Base-by-base conservation (phyloP, 768 basidiomycete species). In the Tephrocybe sp. region DNA sequence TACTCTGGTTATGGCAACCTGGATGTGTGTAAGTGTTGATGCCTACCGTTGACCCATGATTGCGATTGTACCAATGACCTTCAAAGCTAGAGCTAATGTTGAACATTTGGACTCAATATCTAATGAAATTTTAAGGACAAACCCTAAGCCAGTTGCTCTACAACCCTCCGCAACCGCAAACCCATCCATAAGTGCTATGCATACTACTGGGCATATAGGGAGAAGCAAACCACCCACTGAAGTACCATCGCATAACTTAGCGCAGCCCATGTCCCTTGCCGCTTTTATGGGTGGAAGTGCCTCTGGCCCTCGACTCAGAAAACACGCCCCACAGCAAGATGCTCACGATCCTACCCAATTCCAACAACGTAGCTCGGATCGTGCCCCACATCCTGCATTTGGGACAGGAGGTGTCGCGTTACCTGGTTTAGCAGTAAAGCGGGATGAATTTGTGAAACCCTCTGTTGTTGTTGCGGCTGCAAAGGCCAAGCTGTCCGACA, bases 241-340 rank as follows among this genome's bases (percentile, higher is more conserved):
- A 57, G 36, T 49, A 38, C 45, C 45, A 42, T 47, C 55, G 45
- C 36, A 49, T 3, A 61, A 4, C 19, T 57, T 39, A 54, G 61
- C 21, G 56, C 71, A 77, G 34, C 71, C 82, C 10, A 82, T 86
- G 8, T 92, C 90, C 2, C 75, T 91, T 22, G 89, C 90, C 0
- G 78, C 84, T 2, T 89, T 91, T 63, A 91, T 91, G 56, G 90
- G 90, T 30, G 88, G 90, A 6, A 79, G 74, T 22, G 88, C 84
- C 12, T 77, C 80, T 36, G 90, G 88, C 19, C 88, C 88, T 3
- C 75, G 84, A 30, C 74, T 92, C 36, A 90, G 78, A 54, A 79
- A 74, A 49, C 88, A 83, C 57, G 81, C 83, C 15, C 83, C 88
- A 3, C 90, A 91, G 61, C 73, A 73, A 56, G 81, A 91, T 66